These are phyloP conservation scores for Backusella liffmaniae DNA, from an alignment of 192 early-diverging fungal species.

Conservation along the genomic window DNA sequence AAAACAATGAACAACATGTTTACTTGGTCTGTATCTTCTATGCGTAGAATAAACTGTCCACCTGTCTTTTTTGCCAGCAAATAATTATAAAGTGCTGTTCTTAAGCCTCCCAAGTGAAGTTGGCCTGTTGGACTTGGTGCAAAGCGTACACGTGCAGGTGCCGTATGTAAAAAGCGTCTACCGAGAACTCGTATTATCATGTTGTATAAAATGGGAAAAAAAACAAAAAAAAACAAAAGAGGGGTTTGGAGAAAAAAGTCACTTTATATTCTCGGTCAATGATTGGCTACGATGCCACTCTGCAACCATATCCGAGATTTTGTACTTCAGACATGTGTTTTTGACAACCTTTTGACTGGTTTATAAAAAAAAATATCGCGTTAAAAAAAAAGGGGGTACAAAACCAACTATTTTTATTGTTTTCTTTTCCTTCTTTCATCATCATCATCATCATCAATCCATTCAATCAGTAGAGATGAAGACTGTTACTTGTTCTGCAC, in stretches of 20 bases:
- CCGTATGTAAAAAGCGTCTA: not conserved
- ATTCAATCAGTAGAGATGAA: constrained; percentile 26
- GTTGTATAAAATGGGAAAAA: not conserved
- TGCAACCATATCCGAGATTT: not conserved
- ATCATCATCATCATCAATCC: constrained; percentile 23
- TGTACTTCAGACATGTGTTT: not conserved
- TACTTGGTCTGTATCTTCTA: constrained; percentile 92
- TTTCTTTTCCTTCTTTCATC: not conserved
- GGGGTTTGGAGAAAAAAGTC: not conserved
- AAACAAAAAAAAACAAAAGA: not conserved
- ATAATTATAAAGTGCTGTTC: constrained; percentile 93
- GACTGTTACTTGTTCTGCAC: constrained; percentile 85
- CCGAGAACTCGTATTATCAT: not conserved
- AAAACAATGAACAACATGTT: not conserved
- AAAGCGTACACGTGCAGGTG: constrained; percentile 77
- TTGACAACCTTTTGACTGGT: constrained; percentile 13
- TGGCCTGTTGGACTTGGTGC: constrained; percentile 93
- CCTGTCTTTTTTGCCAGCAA: constrained; percentile 72
- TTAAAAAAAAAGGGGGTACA: not conserved
- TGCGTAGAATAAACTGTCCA: constrained; percentile 81
- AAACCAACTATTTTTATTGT: not conserved
- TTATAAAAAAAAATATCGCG: constrained; percentile 2
- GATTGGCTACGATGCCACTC: not conserved
- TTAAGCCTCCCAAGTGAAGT: constrained; percentile 89
- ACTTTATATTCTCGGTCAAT: not conserved